Conservation (phyloP, 2,329 filamentous ascomycete species). For the Aspergillus neoniger region DNA sequence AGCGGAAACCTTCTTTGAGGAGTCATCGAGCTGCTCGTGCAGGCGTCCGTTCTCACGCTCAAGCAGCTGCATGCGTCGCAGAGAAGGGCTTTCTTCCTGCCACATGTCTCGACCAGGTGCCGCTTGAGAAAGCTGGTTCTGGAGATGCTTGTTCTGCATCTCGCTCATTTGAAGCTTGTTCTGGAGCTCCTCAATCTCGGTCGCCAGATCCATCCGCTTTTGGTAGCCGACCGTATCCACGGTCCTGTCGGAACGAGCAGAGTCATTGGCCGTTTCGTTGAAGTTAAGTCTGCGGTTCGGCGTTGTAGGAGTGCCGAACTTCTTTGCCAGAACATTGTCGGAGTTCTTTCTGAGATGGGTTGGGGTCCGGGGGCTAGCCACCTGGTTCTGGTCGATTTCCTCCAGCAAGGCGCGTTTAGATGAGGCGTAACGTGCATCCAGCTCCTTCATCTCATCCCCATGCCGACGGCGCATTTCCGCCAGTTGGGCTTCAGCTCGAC, state of each 20-base stretch:
- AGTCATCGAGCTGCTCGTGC: slow-evolving; percentile 94
- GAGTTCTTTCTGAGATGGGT: slow-evolving; percentile 66
- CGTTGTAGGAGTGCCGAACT: slow-evolving; percentile 74
- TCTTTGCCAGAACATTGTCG: slow-evolving; percentile 55
- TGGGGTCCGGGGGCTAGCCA: slow-evolving; percentile 70
- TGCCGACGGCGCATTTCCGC: slow-evolving; percentile 74
- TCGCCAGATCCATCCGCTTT: slow-evolving; percentile 85
- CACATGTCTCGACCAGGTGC: slow-evolving; percentile 63
- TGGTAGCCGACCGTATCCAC: slow-evolving; percentile 82
- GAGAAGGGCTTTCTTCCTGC: slow-evolving; percentile 75
- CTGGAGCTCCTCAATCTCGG: slow-evolving; percentile 87
- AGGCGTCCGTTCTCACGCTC: slow-evolving; percentile 89
- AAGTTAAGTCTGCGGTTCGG: slow-evolving; percentile 71
- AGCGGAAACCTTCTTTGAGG: slow-evolving; percentile 84
- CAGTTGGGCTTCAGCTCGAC: slow-evolving; percentile 80
- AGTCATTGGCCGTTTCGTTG: slow-evolving; percentile 68
- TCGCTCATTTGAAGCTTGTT: slow-evolving; percentile 91
- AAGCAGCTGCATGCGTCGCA: slow-evolving; percentile 82
- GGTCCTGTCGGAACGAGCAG: slow-evolving; percentile 79
- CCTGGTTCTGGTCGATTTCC: slow-evolving; percentile 83
- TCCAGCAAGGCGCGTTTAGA: slow-evolving; percentile 76
- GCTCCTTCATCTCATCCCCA: slow-evolving; percentile 68
- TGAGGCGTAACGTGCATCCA: slow-evolving; percentile 62
- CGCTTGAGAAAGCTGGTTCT: slow-evolving; percentile 76
- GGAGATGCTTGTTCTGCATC: slow-evolving; percentile 92